Evolutionary conservation across 1,284 basidiomycete genomes (phyloP).

Genomic region (Fomes fomentarius): DNA sequence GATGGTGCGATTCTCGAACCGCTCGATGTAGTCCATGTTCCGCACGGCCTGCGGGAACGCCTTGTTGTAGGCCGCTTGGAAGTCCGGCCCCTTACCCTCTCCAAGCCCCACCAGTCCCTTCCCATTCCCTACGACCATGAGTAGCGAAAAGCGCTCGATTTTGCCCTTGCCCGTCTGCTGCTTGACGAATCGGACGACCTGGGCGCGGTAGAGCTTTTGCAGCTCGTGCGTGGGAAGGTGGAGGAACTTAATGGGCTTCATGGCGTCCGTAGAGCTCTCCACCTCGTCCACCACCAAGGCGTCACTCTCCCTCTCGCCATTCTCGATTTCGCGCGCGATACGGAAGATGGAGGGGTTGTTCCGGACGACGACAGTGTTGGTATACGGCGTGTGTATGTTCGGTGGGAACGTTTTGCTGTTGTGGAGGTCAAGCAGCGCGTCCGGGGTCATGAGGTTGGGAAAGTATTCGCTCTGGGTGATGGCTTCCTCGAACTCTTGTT

Average conservation of each 20-base stretch:
- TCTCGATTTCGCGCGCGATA: conserved; percentile 23
- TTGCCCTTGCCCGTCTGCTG: conserved; percentile 91
- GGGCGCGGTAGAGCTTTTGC: conserved; percentile 54
- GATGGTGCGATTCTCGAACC: conserved; percentile 89
- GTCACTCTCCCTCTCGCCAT: conserved; percentile 20
- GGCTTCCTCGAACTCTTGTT: conserved; percentile 11
- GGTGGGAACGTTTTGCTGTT: conserved; percentile 58
- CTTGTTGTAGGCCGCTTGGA: conserved; percentile 62
- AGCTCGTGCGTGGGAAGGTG: conserved; percentile 31
- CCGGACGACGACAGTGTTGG: conserved; percentile 62
- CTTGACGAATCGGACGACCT: conserved; percentile 67
- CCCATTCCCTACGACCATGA: conserved; percentile 86
- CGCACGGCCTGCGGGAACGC: conserved; percentile 78
- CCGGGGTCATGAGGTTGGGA: conserved; percentile 63
- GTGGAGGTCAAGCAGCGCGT: conserved; percentile 62
- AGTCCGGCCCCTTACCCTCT: conserved; percentile 78
- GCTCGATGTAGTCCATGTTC: conserved; percentile 88
- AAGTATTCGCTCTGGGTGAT: conserved; percentile 26
- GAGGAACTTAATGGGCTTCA: conserved; percentile 30
- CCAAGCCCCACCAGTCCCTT: conserved; percentile 91
- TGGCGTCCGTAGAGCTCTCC: conserved; percentile 19
- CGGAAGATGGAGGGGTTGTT: conserved; percentile 53
- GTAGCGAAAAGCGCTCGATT: conserved; percentile 64
- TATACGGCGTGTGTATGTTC: conserved; percentile 47
- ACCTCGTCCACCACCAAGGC: conserved; percentile 20